Evolutionary conservation across 2,329 filamentous ascomycete genomes (phyloP).

Genomic region (Chrysoporthe cubensis): DNA sequence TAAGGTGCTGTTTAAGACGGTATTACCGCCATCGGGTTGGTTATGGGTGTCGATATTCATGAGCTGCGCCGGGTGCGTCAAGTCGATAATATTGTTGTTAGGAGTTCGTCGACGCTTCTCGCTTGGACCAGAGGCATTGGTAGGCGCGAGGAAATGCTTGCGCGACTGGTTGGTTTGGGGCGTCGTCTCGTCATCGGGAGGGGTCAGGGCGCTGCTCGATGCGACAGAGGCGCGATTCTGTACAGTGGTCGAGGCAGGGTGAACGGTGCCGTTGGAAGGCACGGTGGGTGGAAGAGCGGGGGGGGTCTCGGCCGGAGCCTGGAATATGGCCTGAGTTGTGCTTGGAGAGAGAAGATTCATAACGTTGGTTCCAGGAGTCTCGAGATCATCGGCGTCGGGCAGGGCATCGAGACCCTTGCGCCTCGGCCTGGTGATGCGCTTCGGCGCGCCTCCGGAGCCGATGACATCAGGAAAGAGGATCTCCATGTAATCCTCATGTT

Average conservation of each 20-base stretch:
- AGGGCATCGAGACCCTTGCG: conserved; percentile 53
- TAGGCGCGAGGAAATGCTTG: conserved; percentile 44
- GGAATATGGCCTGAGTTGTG: conserved; percentile 36
- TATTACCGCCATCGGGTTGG: conserved; percentile 17
- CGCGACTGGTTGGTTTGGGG: conserved; percentile 40
- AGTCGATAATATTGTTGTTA: conserved; percentile 29
- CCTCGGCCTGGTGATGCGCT: conserved; percentile 60
- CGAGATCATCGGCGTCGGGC: conserved; percentile 47
- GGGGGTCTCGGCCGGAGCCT: conserved; percentile 29
- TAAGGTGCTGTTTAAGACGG: conserved; percentile 7
- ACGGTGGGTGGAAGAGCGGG: conserved; percentile 32
- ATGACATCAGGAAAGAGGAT: conserved; percentile 64
- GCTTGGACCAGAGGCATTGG: conserved; percentile 23
- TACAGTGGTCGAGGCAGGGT: conserved; percentile 41
- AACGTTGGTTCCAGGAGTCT: conserved; percentile 52
- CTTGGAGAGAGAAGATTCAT: conserved; percentile 45
- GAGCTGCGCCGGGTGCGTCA: conserved; percentile 28
- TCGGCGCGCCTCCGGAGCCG: conserved; percentile 62
- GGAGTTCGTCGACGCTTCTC: conserved; percentile 44
- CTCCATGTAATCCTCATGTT: conserved; percentile 65
- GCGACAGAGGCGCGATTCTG: conserved; percentile 45
- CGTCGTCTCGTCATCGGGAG: conserved; percentile 55
- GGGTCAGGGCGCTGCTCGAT: conserved; percentile 54
- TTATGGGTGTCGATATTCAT: conserved; percentile 16
- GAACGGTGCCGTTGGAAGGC: conserved; percentile 28